A percentile compares a stretch with the other conserved stretches of the same genome.
These are phyloP conservation scores for Miscanthus sacchariflorus DNA, from an alignment of 202 grass and related monocot genomes.

Conservation along the genomic window DNA sequence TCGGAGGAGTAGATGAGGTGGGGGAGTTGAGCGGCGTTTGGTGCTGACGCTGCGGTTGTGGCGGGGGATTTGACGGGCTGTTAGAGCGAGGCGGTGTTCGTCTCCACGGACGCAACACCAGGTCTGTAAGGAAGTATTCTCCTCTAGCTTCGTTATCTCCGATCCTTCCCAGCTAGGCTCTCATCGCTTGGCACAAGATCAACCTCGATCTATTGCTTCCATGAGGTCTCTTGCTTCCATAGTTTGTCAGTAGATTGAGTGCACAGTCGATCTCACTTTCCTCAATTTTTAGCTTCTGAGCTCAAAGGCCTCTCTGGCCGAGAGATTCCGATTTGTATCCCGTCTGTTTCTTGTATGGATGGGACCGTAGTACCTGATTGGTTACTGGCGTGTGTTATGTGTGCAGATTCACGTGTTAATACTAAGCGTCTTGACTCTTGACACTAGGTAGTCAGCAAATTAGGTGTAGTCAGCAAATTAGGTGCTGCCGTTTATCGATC, in stretches of 20 bases:
- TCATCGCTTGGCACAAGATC: not conserved
- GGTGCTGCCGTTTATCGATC: slow-evolving; percentile 14
- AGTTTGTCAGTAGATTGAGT: not conserved
- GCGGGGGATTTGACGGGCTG: slow-evolving; percentile 2
- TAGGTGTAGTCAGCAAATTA: not conserved
- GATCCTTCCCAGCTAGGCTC: slow-evolving; percentile 20
- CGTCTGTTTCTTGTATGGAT: not conserved
- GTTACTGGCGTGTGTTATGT: not conserved
- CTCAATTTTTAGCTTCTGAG: slow-evolving; percentile 26
- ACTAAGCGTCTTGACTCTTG: slow-evolving; percentile 1
- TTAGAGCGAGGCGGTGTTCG: not conserved
- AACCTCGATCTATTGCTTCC: slow-evolving; percentile 22
- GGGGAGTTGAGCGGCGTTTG: slow-evolving; percentile 25
- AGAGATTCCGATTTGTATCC: slow-evolving; percentile 14
- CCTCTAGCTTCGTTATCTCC: not conserved
- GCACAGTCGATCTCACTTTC: slow-evolving; percentile 17
- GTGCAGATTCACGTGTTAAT: not conserved
- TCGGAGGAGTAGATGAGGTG: not conserved
- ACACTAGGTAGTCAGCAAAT: not conserved
- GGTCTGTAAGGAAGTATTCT: not conserved
- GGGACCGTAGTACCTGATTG: not conserved
- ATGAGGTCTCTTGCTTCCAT: not conserved
- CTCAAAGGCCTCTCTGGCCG: not conserved
- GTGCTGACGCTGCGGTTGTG: slow-evolving; percentile 1
- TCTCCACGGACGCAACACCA: not conserved